These are phyloP conservation scores for Endoconidiophora laricicola DNA, from an alignment of 2,329 filamentous ascomycete species.

Conservation along the genomic window DNA sequence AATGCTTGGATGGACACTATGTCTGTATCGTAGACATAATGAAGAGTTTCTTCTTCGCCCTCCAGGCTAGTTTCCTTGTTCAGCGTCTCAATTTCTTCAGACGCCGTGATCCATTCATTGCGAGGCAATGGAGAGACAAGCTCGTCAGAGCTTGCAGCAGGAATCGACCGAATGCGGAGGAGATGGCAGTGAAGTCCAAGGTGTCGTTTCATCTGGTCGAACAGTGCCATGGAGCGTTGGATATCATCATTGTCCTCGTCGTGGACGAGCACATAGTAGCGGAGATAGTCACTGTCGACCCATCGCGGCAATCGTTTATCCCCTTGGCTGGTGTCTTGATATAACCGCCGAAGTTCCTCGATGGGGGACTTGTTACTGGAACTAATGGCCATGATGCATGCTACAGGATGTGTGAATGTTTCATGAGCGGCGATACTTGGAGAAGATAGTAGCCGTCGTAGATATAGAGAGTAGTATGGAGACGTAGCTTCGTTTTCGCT, in stretches of 20 bases:
- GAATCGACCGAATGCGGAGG: conserved; percentile 65
- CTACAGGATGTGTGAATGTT: conserved; percentile 86
- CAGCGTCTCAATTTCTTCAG: conserved; percentile 67
- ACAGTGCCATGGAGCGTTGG: conserved; percentile 69
- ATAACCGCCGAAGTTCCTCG: conserved; percentile 70
- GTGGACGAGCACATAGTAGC: conserved; percentile 92
- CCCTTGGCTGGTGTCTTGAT: conserved; percentile 68
- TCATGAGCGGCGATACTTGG: conserved; percentile 69
- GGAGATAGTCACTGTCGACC: conserved; percentile 80
- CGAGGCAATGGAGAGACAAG: conserved; percentile 69
- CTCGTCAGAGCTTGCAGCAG: conserved; percentile 78
- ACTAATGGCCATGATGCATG: conserved; percentile 87
- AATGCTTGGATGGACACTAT: conserved; percentile 75
- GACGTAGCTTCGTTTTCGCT: conserved; percentile 39
- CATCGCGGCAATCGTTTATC: conserved; percentile 59
- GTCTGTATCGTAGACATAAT: conserved; percentile 84
- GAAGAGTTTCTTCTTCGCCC: conserved; percentile 52
- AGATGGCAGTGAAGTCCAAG: conserved; percentile 92
- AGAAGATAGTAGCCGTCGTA: conserved; percentile 68
- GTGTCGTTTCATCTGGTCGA: conserved; percentile 98
- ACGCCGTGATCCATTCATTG: conserved; percentile 77
- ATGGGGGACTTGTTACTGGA: conserved; percentile 72
- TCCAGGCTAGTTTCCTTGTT: conserved; percentile 47
- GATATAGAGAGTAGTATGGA: conserved; percentile 71
- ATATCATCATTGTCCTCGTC: conserved; percentile 95